Percentiles rank a stretch among this genome's conserved stretches.
Conservation (phyloP, 1,284 basidiomycete species). For the Moniliella sp. region DNA sequence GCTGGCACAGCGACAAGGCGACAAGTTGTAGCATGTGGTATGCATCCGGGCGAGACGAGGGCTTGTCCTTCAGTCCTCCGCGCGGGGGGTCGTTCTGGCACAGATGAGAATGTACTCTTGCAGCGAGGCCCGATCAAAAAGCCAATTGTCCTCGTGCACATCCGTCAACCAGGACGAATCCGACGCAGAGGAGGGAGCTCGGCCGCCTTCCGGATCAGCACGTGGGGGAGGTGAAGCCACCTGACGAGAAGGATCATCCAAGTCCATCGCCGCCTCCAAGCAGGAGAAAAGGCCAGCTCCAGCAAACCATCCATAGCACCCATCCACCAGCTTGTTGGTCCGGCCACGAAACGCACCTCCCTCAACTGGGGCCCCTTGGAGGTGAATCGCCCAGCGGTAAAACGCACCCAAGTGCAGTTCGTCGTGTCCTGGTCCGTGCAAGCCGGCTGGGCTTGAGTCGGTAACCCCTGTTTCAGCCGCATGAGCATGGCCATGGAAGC, state of each 20-base stretch:
- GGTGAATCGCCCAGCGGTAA: conserved; percentile 59
- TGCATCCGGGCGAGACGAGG: conserved; percentile 50
- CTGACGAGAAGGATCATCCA: too few species aligned
- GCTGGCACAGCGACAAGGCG: conserved; percentile 23
- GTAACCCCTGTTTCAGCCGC: conserved; percentile 35
- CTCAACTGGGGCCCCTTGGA: conserved; percentile 67
- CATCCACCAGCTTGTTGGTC: conserved; percentile 93
- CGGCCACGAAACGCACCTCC: conserved; percentile 78
- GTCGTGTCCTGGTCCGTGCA: background rate
- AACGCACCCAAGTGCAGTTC: conserved; percentile 45
- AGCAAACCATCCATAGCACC: conserved; percentile 90
- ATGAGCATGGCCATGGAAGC: conserved; percentile 61
- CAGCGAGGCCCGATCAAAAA: conserved; percentile 41
- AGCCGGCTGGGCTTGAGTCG: background rate
- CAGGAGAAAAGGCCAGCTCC: conserved; percentile 72
- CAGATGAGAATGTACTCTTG: conserved; percentile 72
- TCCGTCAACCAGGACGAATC: background rate
- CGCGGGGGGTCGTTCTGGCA: conserved; percentile 49
- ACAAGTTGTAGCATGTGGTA: conserved; percentile 33
- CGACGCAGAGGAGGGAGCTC: background rate
- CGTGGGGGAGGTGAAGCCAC: too few species aligned
- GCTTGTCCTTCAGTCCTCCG: conserved; percentile 81
- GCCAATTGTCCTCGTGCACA: conserved; percentile 2
- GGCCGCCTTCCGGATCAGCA: too few species aligned
- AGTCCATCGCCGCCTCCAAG: conserved; percentile 47